Conservation (phyloP, 495 filamentous ascomycete species). For the Coniosporium apollinis region DNA sequence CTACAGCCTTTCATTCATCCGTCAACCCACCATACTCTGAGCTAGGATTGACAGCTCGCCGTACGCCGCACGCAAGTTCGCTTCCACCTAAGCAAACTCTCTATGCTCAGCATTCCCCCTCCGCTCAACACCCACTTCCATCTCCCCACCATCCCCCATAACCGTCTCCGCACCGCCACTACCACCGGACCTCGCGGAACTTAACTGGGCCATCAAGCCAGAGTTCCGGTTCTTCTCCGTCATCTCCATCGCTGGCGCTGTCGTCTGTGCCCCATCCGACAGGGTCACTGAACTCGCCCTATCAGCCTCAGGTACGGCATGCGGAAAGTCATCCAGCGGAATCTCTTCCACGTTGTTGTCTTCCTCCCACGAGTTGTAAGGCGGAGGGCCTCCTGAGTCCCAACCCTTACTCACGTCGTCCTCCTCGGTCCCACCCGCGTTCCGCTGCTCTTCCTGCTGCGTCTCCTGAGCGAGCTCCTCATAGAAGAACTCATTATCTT, state of each 20-base stretch:
- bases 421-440: conserved; percentile 9
- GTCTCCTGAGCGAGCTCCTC: conserved; percentile 3
- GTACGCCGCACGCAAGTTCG: not conserved
- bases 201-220: conserved; percentile 2
- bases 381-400: too few species aligned
- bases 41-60: not conserved
- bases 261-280: not conserved
- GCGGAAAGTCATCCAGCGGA: not conserved
- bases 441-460: not conserved
- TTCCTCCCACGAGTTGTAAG: too few species aligned
- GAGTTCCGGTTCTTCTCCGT: conserved; percentile 6
- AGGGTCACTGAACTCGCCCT: not conserved
- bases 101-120: not conserved
- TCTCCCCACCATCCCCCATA: not conserved
- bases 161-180: conserved; percentile 5
- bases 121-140: not conserved
- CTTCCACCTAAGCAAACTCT: not conserved
- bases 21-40: not conserved
- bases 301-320: not conserved
- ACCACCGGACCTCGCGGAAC: conserved; percentile 3
- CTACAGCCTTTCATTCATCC: not conserved
- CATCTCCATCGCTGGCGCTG: conserved; percentile 5
- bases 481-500: conserved; percentile 9
- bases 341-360: not conserved
- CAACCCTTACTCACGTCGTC: too few species aligned